Base-by-base conservation (phyloP, 2,329 filamentous ascomycete genomes). In the Aspergillus unguis region DNA sequence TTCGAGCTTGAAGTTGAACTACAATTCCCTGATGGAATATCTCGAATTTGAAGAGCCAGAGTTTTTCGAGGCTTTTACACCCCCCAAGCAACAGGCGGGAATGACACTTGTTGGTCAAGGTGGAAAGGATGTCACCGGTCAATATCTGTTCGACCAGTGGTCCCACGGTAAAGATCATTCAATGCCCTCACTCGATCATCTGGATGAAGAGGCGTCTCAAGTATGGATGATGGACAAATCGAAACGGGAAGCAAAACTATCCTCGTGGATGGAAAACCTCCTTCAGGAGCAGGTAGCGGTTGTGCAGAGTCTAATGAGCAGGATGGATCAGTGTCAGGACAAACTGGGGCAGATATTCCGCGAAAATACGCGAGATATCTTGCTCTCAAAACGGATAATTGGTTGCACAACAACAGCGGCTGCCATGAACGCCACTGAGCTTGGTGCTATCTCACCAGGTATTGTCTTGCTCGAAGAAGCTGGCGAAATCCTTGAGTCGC, bases 321-420 rank as follows among this genome's bases (percentile, higher is more conserved):
- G 56, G 7, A 36, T 61, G 3, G 45, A 65, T 43, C 37, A 51
- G 6, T 61, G 50, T 26, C 52, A 60, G 9, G 37, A 45, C 6
- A 48, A 36, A 23, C 36, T 63, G 2, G 51, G 52, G 2, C 41
- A 45, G 5, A 9, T 56, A 2, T 56, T 42, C 35, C 50, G 54
- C 5, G 56, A 65, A 28, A 61, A 33, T 26, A 58, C 37, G 2
- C 44, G 52, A 2, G 26, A 46, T 0, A 71, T 78, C 0, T 73
- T 89, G 2, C 67, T 69, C n/a, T 64, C 60, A 0, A 86, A 82
- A 60, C 73, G 79, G 1, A 76, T 91, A 9, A 84, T 91, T 40
- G 85, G 78, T 0, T 88, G 85, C 57, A 91, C 87, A 0, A 90
- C 87, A 0, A 90, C 84, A 0, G 85, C 75, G 0, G 86, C 86